Conservation (phyloP, 1,139 yeast genomes). For the Suhomyces atakaporum region DNA sequence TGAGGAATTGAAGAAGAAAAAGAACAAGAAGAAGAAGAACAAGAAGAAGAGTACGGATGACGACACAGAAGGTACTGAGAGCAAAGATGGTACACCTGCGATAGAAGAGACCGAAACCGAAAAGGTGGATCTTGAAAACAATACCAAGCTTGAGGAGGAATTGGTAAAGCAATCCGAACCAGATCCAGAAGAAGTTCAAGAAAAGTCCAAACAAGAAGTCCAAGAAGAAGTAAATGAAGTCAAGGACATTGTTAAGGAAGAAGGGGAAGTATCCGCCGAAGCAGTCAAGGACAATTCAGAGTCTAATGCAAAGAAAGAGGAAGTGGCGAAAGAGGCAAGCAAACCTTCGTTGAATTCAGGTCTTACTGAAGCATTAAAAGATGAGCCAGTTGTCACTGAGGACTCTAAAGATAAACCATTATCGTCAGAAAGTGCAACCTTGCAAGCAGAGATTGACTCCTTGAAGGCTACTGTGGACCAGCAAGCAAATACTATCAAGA, state of each 20-base stretch:
- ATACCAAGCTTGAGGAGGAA: slow-evolving; percentile 4
- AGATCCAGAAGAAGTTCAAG: slow-evolving; percentile 1
- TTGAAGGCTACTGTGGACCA: slow-evolving; percentile 21
- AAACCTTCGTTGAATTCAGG: too few species aligned
- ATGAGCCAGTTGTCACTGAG: too few species aligned
- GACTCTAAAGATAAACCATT: too few species aligned
- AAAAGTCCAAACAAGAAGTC: background rate
- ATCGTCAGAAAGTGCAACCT: slow-evolving; percentile 7
- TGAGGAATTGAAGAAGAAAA: slow-evolving; percentile 64
- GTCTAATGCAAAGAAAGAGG: slow-evolving; percentile 2
- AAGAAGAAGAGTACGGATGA: slow-evolving; percentile 16
- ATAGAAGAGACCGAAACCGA: slow-evolving; percentile 2
- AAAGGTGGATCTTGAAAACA: background rate
- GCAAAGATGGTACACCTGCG: slow-evolving; percentile 12
- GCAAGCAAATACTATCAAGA: slow-evolving; percentile 40
- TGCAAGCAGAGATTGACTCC: slow-evolving; percentile 13
- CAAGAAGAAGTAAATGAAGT: slow-evolving; percentile 8
- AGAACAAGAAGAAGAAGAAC: slow-evolving; percentile 38
- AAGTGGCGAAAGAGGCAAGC: background rate
- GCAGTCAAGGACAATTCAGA: slow-evolving; percentile 2
- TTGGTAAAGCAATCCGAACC: background rate
- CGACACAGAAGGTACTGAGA: slow-evolving; percentile 10
- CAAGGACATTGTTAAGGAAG: slow-evolving; percentile 3
- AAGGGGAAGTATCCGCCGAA: slow-evolving; percentile 1
- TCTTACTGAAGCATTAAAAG: too few species aligned